Conservation (phyloP, 495 filamentous ascomycete species). For the Talaromyces ruber region DNA sequence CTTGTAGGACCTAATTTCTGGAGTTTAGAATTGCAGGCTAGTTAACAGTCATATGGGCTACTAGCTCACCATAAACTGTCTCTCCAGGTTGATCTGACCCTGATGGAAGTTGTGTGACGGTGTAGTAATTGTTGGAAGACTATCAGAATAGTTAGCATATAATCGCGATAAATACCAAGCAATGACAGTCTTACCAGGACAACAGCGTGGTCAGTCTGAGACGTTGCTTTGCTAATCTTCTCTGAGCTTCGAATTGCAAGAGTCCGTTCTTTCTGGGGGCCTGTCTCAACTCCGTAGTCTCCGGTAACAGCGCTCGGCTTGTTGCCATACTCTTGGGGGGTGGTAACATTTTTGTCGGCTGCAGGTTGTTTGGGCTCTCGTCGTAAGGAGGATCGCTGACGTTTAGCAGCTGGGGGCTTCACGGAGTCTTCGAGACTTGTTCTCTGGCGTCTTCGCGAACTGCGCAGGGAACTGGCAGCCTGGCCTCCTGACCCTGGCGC, state of each 20-base stretch:
- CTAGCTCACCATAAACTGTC: constrained; percentile 47
- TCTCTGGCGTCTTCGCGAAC: constrained; percentile 59
- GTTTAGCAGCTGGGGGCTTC: constrained; percentile 61
- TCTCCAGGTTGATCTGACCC: constrained; percentile 65
- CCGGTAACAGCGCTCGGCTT: constrained; percentile 28
- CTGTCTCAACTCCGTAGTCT: constrained; percentile 20
- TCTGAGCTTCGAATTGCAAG: constrained; percentile 57
- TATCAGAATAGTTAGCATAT: constrained; percentile 20
- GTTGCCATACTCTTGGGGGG: constrained; percentile 14
- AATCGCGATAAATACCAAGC: background rate
- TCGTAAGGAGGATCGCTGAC: constrained; percentile 55
- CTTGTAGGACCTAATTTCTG: constrained; percentile 21
- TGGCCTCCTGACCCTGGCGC: constrained; percentile 41
- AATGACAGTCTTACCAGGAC: constrained; percentile 45
- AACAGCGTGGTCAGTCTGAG: constrained; percentile 49
- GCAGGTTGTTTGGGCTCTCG: constrained; percentile 41
- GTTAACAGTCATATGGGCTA: background rate
- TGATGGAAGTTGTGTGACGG: constrained; percentile 73
- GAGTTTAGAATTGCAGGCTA: background rate
- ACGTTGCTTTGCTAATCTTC: constrained; percentile 35
- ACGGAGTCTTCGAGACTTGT: constrained; percentile 56
- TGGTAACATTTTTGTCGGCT: constrained; percentile 22
- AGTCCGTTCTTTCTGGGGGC: constrained; percentile 25
- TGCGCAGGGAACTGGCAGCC: constrained; percentile 42
- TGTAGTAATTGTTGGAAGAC: constrained; percentile 83